Base-by-base conservation (phyloP, 495 filamentous ascomycete genomes). In the Hyaloscypha finlandica region DNA sequence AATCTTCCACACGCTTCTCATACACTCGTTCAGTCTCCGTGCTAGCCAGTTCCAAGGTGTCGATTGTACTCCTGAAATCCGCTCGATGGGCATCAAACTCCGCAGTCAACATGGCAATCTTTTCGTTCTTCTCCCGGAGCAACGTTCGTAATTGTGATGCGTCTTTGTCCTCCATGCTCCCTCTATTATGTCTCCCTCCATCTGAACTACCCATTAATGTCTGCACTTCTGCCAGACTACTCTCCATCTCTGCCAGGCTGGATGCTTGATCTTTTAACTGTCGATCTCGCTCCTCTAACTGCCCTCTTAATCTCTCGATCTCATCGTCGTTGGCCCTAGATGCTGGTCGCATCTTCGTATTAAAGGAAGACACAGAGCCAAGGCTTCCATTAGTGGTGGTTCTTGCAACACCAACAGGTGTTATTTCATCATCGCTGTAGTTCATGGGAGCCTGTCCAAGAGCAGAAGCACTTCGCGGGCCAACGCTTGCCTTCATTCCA, bases 1-100 rank as follows among this genome's bases (percentile, higher is more conserved):
- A 80, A 73, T 97, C 93, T 70, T 94, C 90, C 8, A 97, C 88
- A 69, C 89, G 88, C 74, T 92, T 91, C 75, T 98, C 96, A 72
- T 99, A 98, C 8, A 98, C 94, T n/a, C 95, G 85, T 77, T 97
- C 94, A 8, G 95, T 99, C 78, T 99, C 95, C 0, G 93, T 92
- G 71, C 93, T 96, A 8, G 95, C 96, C 79, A 97, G 88, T 78
- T 99, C 95, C 45, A 99, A 81, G 1, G 94, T 96, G 79, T 99
- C 95, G 58, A 99, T 92, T 20, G 95, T 99, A 74, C 91, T 96
- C 65, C 95, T 82, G 76, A 99, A 99, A 76, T 99, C 95, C 9
- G 94, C 95, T 37, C 95, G 86, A 74, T 99, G 95, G 12, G 89
- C 85, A 75, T 99, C 95, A 69, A 99, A 99, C 73, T 99, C 96